phyloP scores from a whole-genome alignment of 371 early-diverging fungal genomes.

The Mucor racemosus region DNA sequence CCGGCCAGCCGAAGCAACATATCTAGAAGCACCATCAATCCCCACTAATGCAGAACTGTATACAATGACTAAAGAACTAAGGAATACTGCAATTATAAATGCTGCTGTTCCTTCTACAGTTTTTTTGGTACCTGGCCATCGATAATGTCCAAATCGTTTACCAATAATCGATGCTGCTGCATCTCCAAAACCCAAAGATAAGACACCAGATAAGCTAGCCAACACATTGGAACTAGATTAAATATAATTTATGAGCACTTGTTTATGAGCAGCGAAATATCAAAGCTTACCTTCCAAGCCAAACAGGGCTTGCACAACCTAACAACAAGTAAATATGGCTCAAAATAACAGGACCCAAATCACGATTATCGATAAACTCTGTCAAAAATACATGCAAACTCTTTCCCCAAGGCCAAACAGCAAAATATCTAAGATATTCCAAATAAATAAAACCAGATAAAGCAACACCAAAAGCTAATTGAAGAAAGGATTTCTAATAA shows the following conservation, averaged over 20 bases:
- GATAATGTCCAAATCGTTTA: slow-evolving; percentile 66
- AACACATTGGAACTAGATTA: slow-evolving; percentile 43
- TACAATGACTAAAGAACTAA: slow-evolving; percentile 48
- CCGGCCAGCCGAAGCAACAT: slow-evolving; percentile 29
- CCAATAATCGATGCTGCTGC: slow-evolving; percentile 89
- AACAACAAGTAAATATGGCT: slow-evolving; percentile 87
- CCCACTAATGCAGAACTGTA: slow-evolving; percentile 33
- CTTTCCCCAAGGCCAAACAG: slow-evolving; percentile 73
- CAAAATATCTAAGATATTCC: slow-evolving; percentile 83
- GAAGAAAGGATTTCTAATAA: slow-evolving; percentile 69
- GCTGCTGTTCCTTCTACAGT: slow-evolving; percentile 89
- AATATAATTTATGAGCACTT: too few species aligned
- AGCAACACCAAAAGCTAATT: slow-evolving; percentile 84
- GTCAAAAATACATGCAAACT: slow-evolving; percentile 72
- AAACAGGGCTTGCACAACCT: slow-evolving; percentile 91
- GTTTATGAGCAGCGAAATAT: too few species aligned
- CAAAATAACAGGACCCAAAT: slow-evolving; percentile 80
- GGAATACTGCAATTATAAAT: slow-evolving; percentile 69
- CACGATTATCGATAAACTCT: slow-evolving; percentile 83
- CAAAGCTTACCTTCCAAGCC: slow-evolving; percentile 69
- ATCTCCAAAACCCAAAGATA: slow-evolving; percentile 89
- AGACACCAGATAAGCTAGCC: slow-evolving; percentile 76
- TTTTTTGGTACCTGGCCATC: slow-evolving; percentile 82
- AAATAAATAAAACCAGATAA: slow-evolving; percentile 70
- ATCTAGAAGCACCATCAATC: slow-evolving; percentile 26